These are phyloP conservation scores for Juglanconis oblonga DNA, from an alignment of 2,329 filamentous ascomycete genomes.

Conservation along the genomic window DNA sequence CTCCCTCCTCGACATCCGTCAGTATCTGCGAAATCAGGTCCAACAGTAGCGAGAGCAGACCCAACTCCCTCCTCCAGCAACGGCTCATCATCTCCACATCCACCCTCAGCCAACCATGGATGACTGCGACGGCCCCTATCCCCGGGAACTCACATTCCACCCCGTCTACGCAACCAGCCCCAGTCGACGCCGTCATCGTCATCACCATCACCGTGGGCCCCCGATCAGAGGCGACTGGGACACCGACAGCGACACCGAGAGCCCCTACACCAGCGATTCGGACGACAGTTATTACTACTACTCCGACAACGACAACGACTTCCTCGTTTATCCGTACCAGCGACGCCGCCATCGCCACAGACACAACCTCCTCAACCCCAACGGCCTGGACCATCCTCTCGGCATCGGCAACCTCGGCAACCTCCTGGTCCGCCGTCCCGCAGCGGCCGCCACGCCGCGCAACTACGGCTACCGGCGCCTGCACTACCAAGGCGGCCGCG, in stretches of 20 bases:
- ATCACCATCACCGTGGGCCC: not conserved
- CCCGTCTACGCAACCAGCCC: not conserved
- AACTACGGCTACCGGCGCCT: slow-evolving; percentile 11
- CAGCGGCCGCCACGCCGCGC: not conserved
- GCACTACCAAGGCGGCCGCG: slow-evolving; percentile 9
- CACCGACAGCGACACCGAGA: not conserved
- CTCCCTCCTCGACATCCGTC: too few relatives aligned
- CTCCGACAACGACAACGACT: not conserved
- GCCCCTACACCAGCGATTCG: not conserved
- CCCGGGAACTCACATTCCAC: too few relatives aligned
- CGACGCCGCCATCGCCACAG: not conserved
- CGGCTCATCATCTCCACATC: not conserved
- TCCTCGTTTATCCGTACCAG: not conserved
- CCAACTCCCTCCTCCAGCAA: not conserved
- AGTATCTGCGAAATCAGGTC: too few relatives aligned
- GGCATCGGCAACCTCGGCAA: not conserved
- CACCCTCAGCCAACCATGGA: not conserved
- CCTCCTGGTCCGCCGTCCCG: not conserved
- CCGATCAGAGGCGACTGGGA: not conserved
- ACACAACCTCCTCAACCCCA: not conserved
- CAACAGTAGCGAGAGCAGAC: too few relatives aligned
- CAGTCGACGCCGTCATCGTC: not conserved
- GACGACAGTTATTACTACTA: not conserved
- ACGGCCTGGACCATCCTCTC: not conserved
- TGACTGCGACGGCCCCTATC: not conserved